These are phyloP conservation scores for Chernovozyma sophiae-reginae DNA, from an alignment of 1,139 yeast genomes.

Conservation along the genomic window DNA sequence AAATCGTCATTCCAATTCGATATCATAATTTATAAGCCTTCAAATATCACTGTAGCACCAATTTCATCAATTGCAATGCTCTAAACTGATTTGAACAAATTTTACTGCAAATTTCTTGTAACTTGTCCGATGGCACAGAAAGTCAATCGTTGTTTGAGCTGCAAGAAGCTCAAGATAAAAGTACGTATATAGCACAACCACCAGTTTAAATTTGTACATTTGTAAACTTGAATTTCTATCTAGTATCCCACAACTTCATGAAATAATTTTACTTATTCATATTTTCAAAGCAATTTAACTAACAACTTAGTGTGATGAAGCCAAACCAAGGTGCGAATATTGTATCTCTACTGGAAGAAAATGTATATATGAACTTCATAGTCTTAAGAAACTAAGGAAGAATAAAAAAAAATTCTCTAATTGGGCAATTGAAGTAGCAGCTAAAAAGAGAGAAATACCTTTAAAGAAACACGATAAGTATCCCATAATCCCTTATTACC, in stretches of 20 bases:
- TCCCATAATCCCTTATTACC: conserved; percentile 1
- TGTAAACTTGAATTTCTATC: too few species aligned
- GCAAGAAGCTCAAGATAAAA: conserved; percentile 28
- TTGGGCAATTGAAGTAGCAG: conserved; percentile 5
- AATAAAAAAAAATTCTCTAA: conserved; percentile 1
- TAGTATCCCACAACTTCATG: too few species aligned
- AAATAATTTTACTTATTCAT: too few species aligned
- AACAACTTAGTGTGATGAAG: conserved; percentile 34
- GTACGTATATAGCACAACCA: too few species aligned
- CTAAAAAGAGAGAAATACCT: not conserved
- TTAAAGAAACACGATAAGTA: not conserved
- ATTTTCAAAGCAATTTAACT: conserved; percentile 10
- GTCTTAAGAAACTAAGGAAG: conserved; percentile 1
- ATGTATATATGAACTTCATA: conserved; percentile 25
- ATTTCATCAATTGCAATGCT: too few species aligned
- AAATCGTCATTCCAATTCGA: too few species aligned
- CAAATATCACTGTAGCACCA: too few species aligned
- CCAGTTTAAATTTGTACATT: too few species aligned
- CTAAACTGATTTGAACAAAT: too few species aligned
- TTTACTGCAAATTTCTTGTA: too few species aligned
- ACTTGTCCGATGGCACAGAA: not conserved
- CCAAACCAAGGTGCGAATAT: conserved; percentile 34
- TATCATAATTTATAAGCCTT: too few species aligned
- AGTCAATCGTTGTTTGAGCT: conserved; percentile 23
- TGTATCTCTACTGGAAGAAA: conserved; percentile 26